phyloP scores from a whole-genome alignment of 768 basidiomycete species.

The Xerocomellus intermedius region DNA sequence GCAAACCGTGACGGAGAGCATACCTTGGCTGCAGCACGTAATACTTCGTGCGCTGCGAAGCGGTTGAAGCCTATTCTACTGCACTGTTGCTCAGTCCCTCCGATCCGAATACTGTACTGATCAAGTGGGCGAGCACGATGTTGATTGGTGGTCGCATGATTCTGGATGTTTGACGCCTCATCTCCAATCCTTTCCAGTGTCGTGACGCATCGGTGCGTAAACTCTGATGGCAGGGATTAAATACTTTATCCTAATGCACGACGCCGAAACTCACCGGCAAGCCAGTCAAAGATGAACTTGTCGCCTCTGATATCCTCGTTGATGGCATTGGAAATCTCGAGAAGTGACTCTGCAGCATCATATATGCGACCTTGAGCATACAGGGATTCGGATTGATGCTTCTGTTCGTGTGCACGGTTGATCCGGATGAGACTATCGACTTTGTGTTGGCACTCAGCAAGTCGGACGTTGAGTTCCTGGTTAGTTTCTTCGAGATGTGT shows the following conservation, averaged over 20 bases:
- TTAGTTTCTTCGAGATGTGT: too few relatives aligned
- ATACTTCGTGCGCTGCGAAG: neutral
- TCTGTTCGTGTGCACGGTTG: too few relatives aligned
- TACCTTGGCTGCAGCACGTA: neutral
- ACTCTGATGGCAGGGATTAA: neutral
- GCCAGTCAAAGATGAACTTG: neutral
- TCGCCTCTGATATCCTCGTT: neutral
- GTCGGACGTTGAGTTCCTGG: too few relatives aligned
- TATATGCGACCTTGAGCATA: neutral
- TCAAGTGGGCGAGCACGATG: too few relatives aligned
- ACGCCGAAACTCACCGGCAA: neutral
- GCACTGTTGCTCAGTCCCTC: too few relatives aligned
- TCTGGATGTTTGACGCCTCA: neutral
- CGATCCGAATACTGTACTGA: too few relatives aligned
- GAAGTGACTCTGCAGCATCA: neutral
- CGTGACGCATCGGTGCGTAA: neutral
- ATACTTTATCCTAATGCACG: neutral
- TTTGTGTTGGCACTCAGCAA: neutral
- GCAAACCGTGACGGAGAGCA: too few relatives aligned
- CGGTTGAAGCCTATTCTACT: too few relatives aligned
- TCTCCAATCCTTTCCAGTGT: neutral
- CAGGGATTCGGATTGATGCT: neutral
- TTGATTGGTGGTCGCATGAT: too few relatives aligned
- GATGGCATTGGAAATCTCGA: neutral
- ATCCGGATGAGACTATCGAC: too few relatives aligned